Evolutionary conservation across 1,284 basidiomycete genomes (phyloP).

Genomic region (Sanguinoderma infundibulare): DNA sequence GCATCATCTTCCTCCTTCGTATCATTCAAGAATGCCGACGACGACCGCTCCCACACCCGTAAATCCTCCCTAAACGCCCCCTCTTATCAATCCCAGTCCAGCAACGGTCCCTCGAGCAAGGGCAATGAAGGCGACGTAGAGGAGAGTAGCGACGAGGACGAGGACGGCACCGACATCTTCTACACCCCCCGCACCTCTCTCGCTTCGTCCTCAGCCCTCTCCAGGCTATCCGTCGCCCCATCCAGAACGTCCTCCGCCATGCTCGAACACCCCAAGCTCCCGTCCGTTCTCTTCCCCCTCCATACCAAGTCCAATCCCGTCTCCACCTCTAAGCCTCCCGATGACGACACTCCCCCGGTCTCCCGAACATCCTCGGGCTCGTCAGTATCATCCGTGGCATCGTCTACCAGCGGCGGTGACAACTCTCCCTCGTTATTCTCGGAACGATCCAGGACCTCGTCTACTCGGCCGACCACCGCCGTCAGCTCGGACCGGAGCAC

Average conservation of each 20-base stretch:
- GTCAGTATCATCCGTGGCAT: slow-evolving; percentile 41
- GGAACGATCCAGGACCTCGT: slow-evolving; percentile 35
- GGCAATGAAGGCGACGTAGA: slow-evolving; percentile 35
- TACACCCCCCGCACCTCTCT: slow-evolving; percentile 51
- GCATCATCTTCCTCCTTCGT: slow-evolving; percentile 31
- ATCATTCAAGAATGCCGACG: slow-evolving; percentile 23
- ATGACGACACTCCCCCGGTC: slow-evolving; percentile 22
- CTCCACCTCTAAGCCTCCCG: slow-evolving; percentile 13
- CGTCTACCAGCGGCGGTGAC: slow-evolving; percentile 42
- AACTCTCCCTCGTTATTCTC: slow-evolving; percentile 28
- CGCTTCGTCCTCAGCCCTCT: slow-evolving; percentile 50
- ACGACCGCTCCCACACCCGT: slow-evolving; percentile 14
- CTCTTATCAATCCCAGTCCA: slow-evolving; percentile 19
- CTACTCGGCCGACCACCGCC: slow-evolving; percentile 34
- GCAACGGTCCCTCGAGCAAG: slow-evolving; percentile 21
- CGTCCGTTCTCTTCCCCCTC: slow-evolving; percentile 31
- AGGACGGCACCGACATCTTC: slow-evolving; percentile 50
- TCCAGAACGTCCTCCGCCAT: slow-evolving; percentile 34
- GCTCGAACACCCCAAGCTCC: slow-evolving; percentile 36
- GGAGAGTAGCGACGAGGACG: slow-evolving; percentile 41
- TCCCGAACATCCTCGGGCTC: slow-evolving; percentile 32
- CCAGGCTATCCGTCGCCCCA: slow-evolving; percentile 21
- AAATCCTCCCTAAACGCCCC: slow-evolving; percentile 22
- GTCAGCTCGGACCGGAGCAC: slow-evolving; percentile 28
- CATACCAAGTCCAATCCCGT: slow-evolving; percentile 20